Evolutionary conservation across 306 rosid genomes (phyloP).

Genomic region (Lathyrus sativus): DNA sequence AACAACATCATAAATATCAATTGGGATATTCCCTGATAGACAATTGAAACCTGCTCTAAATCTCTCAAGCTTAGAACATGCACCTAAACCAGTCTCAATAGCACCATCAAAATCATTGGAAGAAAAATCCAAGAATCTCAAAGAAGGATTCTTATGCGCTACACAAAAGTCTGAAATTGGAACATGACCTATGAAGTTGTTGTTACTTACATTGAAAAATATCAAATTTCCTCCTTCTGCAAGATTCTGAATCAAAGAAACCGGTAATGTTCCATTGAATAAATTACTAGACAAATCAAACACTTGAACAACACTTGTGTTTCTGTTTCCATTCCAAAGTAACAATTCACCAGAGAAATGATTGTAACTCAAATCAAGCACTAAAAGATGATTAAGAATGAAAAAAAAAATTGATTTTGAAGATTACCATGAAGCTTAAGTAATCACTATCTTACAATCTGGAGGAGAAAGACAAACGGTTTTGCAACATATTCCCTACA

Average conservation of each 20-base stretch:
- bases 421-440: too few species aligned
- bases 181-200: constrained; percentile 66
- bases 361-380: too few species aligned
- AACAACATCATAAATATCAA: too few species aligned
- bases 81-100: too few species aligned
- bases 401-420: too few species aligned
- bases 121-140: constrained; percentile 67
- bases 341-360: too few species aligned
- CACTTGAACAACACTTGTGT: too few species aligned
- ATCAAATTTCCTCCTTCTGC: constrained; percentile 47
- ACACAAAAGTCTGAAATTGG: constrained; percentile 56
- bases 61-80: constrained; percentile 62
- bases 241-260: constrained; percentile 47
- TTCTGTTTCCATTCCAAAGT: too few species aligned
- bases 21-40: constrained; percentile 61
- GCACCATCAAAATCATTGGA: constrained; percentile 53
- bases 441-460: too few species aligned
- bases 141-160: constrained; percentile 36
- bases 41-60: constrained; percentile 81
- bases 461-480: too few species aligned
- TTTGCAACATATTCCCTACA: too few species aligned
- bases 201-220: constrained; percentile 80
- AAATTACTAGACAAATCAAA: constrained; percentile 81
- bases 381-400: too few species aligned
- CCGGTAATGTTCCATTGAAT: constrained; percentile 59